phyloP scores from a whole-genome alignment of 2,329 filamentous ascomycete species.

The Aschersonia sp. region DNA sequence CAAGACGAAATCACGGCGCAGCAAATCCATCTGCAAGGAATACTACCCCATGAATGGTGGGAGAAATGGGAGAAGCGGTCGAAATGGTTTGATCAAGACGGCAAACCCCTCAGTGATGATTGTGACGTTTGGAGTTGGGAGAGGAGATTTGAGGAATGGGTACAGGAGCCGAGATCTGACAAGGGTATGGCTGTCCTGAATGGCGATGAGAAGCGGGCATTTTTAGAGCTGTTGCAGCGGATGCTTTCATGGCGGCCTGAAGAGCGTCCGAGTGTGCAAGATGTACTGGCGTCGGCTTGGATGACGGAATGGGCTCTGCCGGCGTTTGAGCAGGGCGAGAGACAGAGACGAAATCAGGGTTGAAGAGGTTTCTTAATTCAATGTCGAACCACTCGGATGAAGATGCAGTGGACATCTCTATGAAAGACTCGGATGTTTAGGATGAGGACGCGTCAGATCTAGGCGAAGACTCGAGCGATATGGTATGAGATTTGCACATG shows the following conservation, averaged over 20 bases:
- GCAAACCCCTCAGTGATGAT: conserved; percentile 4
- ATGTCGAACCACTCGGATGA: too few species aligned
- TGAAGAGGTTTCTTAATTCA: too few species aligned
- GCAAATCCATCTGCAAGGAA: conserved; percentile 3
- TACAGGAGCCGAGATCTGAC: conserved; percentile 6
- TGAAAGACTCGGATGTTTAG: too few species aligned
- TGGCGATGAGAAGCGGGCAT: conserved; percentile 6
- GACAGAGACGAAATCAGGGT: too few species aligned
- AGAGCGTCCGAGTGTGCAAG: conserved; percentile 4
- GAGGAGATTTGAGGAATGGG: conserved; percentile 7
- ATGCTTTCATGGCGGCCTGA: conserved; percentile 8
- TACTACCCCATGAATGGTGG: conserved; percentile 10
- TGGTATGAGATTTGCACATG: too few species aligned
- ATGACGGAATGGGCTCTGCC: conserved; percentile 7
- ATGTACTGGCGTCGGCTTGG: conserved; percentile 5
- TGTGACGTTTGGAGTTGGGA: conserved; percentile 7
- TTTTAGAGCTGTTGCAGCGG: conserved; percentile 3
- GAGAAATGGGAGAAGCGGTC: conserved; percentile 7
- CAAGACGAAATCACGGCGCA: neutral
- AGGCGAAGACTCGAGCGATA: too few species aligned
- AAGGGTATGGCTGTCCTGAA: conserved; percentile 2
- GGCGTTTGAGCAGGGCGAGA: conserved; percentile 2
- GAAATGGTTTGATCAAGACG: conserved; percentile 8
- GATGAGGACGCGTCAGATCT: too few species aligned
- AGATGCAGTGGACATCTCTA: too few species aligned